Conservation (phyloP, 108 stramenopile genomes). For the Pelagomonas calceolata region DNA sequence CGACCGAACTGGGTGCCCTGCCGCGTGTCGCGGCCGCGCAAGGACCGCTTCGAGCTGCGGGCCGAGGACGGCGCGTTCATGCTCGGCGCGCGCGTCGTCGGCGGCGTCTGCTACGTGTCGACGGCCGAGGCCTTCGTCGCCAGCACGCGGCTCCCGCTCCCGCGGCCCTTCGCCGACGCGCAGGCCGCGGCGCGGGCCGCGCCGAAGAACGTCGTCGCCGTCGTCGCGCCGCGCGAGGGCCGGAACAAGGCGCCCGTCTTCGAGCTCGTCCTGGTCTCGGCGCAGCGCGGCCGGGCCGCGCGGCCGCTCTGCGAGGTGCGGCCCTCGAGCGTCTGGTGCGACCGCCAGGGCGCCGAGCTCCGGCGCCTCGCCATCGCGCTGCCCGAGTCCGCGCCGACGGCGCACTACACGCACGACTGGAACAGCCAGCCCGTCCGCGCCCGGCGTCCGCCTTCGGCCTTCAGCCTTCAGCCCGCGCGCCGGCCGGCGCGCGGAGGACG, state of each 20-base stretch:
- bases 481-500: neutral
- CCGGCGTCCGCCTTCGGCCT: too few relatives aligned
- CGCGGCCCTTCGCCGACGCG: neutral
- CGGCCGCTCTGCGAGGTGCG: neutral
- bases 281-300: neutral
- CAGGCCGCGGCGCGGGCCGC: neutral
- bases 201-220: neutral
- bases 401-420: too few relatives aligned
- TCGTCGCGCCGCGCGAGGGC: neutral
- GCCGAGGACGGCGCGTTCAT: slow-evolving; percentile 2
- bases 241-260: neutral
- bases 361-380: neutral
- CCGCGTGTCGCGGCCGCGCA: neutral
- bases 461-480: too few relatives aligned
- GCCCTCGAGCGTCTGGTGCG: neutral
- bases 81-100: slow-evolving; percentile 3
- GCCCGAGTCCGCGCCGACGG: neutral
- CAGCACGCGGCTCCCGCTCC: neutral
- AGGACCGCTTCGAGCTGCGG: neutral
- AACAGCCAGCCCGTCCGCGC: too few relatives aligned
- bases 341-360: neutral
- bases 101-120: slow-evolving; percentile 4
- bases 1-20: neutral
- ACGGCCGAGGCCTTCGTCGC: slow-evolving; percentile 7
- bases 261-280: slow-evolving; percentile 10